A percentile compares a stretch with the other conserved stretches of the same genome.
Evolutionary conservation across 306 rosid genomes (phyloP).

Genomic region (Astragalus glycyphyllos): DNA sequence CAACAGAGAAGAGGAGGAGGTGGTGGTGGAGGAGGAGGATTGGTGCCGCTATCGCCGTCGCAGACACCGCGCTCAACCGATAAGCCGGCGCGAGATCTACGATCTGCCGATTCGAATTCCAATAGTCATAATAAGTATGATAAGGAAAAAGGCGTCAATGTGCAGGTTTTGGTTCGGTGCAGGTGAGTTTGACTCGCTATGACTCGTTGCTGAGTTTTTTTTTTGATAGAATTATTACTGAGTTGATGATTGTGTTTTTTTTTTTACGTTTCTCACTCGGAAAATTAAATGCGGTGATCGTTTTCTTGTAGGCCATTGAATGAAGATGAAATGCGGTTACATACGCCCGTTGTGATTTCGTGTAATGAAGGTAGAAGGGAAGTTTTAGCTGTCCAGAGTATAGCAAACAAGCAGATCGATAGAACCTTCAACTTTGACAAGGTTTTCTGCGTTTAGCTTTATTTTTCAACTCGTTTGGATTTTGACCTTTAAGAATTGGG

Average conservation of each 20-base stretch:
- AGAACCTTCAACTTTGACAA: slow-evolving; percentile 91
- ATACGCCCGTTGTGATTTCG: slow-evolving; percentile 94
- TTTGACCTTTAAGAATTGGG: not conserved
- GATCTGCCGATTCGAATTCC: slow-evolving; percentile 95
- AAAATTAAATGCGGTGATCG: slow-evolving; percentile 24
- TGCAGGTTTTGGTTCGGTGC: slow-evolving; percentile 96
- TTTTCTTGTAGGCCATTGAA: slow-evolving; percentile 80
- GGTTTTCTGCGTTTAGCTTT: slow-evolving; percentile 49
- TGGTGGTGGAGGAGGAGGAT: slow-evolving; percentile 77
- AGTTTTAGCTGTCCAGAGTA: slow-evolving; percentile 84
- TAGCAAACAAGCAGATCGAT: slow-evolving; percentile 99
- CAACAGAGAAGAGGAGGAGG: slow-evolving; percentile 81
- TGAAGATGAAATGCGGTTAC: slow-evolving; percentile 84
- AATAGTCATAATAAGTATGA: slow-evolving; percentile 64
- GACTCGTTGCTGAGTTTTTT: slow-evolving; percentile 36
- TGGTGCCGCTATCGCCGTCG: slow-evolving; percentile 87
- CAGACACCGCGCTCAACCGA: slow-evolving; percentile 94
- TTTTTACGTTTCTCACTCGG: slow-evolving; percentile 9
- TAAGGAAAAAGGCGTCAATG: slow-evolving; percentile 96
- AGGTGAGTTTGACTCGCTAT: slow-evolving; percentile 66
- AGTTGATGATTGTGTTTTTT: slow-evolving; percentile 37
- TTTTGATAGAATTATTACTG: no score
- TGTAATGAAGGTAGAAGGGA: slow-evolving; percentile 84
- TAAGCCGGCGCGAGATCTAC: slow-evolving; percentile 84
- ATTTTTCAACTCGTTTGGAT: not conserved